These are phyloP conservation scores for Hibiscus syriacus DNA, from an alignment of 345 rosid genomes.

Conservation along the genomic window DNA sequence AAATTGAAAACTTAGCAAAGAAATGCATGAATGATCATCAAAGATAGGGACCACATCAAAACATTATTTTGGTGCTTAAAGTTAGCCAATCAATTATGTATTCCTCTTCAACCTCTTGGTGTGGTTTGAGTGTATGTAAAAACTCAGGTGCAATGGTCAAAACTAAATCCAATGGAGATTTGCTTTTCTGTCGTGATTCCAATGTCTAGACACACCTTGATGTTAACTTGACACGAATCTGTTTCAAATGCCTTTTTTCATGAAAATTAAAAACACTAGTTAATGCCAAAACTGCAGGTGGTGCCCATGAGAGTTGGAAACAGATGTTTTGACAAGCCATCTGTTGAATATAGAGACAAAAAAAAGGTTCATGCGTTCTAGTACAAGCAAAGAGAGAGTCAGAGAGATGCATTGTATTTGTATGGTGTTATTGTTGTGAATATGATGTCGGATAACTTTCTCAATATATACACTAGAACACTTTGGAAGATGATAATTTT, in stretches of 20 bases:
- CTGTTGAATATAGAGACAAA: background rate
- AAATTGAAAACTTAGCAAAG: background rate
- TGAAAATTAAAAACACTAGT: background rate
- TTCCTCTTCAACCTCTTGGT: background rate
- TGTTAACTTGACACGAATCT: background rate
- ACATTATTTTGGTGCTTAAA: background rate
- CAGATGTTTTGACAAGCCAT: background rate
- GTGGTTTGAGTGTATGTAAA: background rate
- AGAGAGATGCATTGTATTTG: no score
- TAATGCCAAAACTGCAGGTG: background rate
- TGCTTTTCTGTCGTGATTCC: background rate
- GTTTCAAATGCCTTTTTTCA: background rate
- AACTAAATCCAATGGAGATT: slow-evolving; percentile 29
- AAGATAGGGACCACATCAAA: background rate
- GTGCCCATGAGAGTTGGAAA: background rate
- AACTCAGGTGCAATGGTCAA: slow-evolving; percentile 5
- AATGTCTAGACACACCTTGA: background rate
- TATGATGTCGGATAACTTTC: no score
- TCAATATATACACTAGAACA: no score
- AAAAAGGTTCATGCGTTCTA: no score
- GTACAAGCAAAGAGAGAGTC: no score
- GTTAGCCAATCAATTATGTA: background rate
- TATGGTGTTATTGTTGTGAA: no score
- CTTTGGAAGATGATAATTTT: no score
- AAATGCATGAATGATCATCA: background rate